phyloP scores from a whole-genome alignment of 345 rosid genomes.

The Eucalyptus regnans region DNA sequence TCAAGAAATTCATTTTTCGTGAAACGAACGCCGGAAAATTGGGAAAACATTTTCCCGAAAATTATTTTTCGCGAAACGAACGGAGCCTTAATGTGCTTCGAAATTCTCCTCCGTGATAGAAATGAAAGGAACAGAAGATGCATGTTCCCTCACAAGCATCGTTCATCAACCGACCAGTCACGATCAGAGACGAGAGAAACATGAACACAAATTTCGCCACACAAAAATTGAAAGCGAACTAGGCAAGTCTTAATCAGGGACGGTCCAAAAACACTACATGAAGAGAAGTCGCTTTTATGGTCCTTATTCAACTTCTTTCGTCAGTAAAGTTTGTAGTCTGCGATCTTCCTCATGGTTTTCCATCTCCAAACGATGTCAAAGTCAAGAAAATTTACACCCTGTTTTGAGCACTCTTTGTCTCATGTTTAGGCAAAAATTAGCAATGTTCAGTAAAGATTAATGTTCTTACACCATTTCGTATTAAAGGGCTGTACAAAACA shows the following conservation, averaged over 20 bases:
- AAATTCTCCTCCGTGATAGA: background rate
- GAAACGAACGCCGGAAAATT: no score
- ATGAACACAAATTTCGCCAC: background rate
- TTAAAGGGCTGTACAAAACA: background rate
- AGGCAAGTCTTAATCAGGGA: background rate
- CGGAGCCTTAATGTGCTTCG: background rate
- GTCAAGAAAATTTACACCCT: background rate
- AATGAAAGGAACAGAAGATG: background rate
- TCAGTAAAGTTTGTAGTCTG: background rate
- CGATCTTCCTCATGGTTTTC: background rate
- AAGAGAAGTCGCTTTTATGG: background rate
- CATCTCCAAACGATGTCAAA: background rate
- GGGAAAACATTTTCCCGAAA: rapidly evolving
- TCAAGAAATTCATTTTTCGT: no score
- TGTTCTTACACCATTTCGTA: background rate
- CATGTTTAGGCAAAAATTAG: background rate
- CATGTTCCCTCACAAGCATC: background rate
- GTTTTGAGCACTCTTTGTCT: background rate
- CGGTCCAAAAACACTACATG: background rate
- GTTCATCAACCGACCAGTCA: background rate
- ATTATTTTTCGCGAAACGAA: no score
- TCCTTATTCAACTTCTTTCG: background rate
- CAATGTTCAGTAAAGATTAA: background rate
- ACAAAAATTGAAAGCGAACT: background rate
- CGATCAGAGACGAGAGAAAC: background rate